A percentile compares a stretch with the other conserved stretches of the same genome.
Evolutionary conservation across 2,329 filamentous ascomycete genomes (phyloP).

Genomic region (Nemania sp.): DNA sequence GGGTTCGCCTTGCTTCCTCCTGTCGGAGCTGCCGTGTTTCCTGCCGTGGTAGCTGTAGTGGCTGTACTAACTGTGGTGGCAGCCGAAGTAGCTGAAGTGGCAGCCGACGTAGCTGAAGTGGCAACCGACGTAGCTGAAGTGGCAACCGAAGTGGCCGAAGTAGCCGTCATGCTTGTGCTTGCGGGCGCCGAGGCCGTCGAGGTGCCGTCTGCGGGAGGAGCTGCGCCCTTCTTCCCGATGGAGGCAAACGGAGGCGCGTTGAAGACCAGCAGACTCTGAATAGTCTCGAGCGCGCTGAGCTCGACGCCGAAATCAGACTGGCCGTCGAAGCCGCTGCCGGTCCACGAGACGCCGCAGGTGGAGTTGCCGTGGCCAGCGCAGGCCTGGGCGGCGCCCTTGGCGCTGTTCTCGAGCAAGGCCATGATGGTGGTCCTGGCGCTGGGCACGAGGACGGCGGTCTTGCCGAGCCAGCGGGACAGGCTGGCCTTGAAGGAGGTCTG

Average conservation of each 20-base stretch:
- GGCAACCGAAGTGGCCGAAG: background rate
- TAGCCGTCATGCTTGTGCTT: background rate
- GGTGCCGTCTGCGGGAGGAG: background rate
- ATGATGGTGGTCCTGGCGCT: constrained; percentile 45
- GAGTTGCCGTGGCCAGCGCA: constrained; percentile 44
- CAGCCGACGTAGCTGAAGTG: background rate
- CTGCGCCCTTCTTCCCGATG: background rate
- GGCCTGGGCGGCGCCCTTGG: constrained; percentile 55
- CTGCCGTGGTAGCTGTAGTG: background rate
- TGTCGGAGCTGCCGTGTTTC: no score
- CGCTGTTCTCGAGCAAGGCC: constrained; percentile 47
- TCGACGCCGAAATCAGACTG: constrained; percentile 67
- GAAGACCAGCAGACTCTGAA: constrained; percentile 52
- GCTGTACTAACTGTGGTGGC: background rate
- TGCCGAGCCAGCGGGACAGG: constrained; percentile 62
- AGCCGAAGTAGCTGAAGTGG: background rate
- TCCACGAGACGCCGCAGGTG: constrained; percentile 67
- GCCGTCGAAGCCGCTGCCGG: constrained; percentile 59
- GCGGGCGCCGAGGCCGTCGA: background rate
- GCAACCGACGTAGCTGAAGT: background rate
- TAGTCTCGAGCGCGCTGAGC: constrained; percentile 65
- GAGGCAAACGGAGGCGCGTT: constrained; percentile 27
- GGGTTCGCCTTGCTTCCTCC: no score
- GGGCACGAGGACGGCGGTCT: constrained; percentile 51
- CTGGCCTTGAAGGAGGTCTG: constrained; percentile 57